phyloP scores from a whole-genome alignment of 805 yeast species.

The Priceomyces castillae region DNA sequence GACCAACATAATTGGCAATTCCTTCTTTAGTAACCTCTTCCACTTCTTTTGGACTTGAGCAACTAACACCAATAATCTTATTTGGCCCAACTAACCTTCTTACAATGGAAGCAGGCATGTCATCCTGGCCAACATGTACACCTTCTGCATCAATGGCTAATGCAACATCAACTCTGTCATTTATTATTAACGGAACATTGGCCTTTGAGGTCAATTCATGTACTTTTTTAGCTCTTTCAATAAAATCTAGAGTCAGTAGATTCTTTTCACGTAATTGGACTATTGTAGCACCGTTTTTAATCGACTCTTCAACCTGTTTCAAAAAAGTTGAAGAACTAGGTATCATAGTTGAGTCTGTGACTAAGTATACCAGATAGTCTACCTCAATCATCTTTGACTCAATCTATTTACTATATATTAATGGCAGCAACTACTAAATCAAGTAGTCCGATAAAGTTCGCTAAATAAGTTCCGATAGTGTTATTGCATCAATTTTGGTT shows the following conservation, averaged over 20 bases:
- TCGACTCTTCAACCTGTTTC: constrained; percentile 61
- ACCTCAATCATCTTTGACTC: constrained; percentile 7
- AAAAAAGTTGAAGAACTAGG: constrained; percentile 52
- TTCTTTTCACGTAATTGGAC: constrained; percentile 83
- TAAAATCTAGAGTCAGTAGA: constrained; percentile 63
- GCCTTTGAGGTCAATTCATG: constrained; percentile 58
- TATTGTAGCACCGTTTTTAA: constrained; percentile 71
- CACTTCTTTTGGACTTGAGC: constrained; percentile 58
- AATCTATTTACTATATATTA: too few species aligned
- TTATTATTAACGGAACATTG: constrained; percentile 75
- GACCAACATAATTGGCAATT: constrained; percentile 76
- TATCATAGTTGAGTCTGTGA: constrained; percentile 74
- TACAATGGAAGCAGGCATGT: constrained; percentile 62
- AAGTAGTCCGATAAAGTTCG: too few species aligned
- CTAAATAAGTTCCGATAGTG: too few species aligned
- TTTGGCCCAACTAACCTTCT: constrained; percentile 66
- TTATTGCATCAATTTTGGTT: too few species aligned
- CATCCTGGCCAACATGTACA: constrained; percentile 91
- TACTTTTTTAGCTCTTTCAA: constrained; percentile 57
- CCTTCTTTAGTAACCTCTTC: constrained; percentile 45
- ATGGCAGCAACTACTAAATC: too few species aligned
- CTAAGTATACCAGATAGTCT: constrained; percentile 69
- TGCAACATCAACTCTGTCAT: constrained; percentile 87
- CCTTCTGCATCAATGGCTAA: constrained; percentile 89
- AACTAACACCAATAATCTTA: constrained; percentile 78